Evolutionary conservation across 1,284 basidiomycete genomes (phyloP).

Genomic region (Kalmanozyma brasiliensis): DNA sequence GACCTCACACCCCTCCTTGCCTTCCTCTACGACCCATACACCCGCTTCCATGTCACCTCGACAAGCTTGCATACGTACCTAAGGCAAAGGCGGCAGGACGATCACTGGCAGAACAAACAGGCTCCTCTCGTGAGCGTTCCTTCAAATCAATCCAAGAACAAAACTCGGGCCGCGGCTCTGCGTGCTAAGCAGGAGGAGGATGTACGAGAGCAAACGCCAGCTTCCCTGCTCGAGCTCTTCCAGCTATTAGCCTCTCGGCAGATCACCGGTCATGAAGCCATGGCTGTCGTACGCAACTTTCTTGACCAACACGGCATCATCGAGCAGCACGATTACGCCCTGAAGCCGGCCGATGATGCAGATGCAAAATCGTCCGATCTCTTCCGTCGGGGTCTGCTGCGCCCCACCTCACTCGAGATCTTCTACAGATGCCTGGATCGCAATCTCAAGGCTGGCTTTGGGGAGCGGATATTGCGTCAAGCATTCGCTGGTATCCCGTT

Average conservation of each 20-base stretch:
- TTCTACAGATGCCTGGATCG: constrained; percentile 58
- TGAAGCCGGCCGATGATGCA: constrained; percentile 22
- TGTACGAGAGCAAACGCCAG: constrained; percentile 15
- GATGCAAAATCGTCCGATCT: constrained; percentile 23
- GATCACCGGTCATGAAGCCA: constrained; percentile 40
- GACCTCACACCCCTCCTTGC: constrained; percentile 37
- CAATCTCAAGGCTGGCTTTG: constrained; percentile 53
- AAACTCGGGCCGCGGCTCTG: constrained; percentile 21
- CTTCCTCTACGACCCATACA: constrained; percentile 43
- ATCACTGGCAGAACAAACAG: constrained; percentile 36
- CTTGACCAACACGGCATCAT: constrained; percentile 42
- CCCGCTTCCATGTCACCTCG: constrained; percentile 42
- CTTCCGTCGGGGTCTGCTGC: constrained; percentile 24
- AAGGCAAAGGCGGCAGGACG: constrained; percentile 21
- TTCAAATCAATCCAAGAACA: constrained; percentile 18
- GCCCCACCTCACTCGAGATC: constrained; percentile 42
- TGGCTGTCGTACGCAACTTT: constrained; percentile 37
- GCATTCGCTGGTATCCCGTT: too few species aligned
- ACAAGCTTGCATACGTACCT: constrained; percentile 32
- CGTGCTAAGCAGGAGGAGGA: constrained; percentile 26
- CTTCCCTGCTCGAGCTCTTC: constrained; percentile 34
- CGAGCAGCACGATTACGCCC: constrained; percentile 37
- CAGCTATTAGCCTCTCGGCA: constrained; percentile 26
- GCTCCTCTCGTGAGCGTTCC: constrained; percentile 34
- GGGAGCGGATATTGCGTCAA: constrained; percentile 30